These are phyloP conservation scores for Colletotrichum nymphaeae DNA, from an alignment of 2,329 filamentous ascomycete species.

Conservation along the genomic window DNA sequence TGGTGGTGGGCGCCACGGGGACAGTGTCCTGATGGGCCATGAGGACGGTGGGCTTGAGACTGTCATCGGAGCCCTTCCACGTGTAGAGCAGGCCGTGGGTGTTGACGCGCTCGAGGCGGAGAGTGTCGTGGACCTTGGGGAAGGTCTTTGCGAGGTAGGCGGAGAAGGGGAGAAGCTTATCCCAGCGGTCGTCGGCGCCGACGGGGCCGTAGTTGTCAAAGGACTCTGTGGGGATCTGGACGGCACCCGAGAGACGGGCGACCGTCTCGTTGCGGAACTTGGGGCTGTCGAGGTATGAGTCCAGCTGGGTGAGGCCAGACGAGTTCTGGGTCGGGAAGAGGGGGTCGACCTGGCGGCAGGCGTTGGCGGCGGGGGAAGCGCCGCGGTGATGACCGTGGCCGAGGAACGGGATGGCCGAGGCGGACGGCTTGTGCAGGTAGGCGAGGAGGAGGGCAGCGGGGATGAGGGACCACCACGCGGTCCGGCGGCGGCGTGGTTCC, in stretches of 20 bases:
- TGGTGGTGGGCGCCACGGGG: conserved; percentile 62
- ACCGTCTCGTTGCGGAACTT: conserved; percentile 48
- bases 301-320: conserved; percentile 44
- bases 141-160: conserved; percentile 61
- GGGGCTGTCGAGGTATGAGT: conserved; percentile 44
- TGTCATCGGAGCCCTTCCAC: conserved; percentile 61
- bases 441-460: conserved; percentile 27
- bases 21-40: conserved; percentile 76
- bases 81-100: conserved; percentile 69
- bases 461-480: conserved; percentile 33
- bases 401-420: neutral
- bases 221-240: conserved; percentile 66
- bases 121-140: conserved; percentile 59
- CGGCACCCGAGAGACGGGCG: conserved; percentile 53
- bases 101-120: conserved; percentile 66
- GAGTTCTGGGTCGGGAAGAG: conserved; percentile 43
- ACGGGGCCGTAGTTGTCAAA: conserved; percentile 66
- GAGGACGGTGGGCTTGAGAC: conserved; percentile 66
- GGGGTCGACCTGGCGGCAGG: conserved; percentile 48
- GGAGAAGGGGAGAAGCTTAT: conserved; percentile 66
- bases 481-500: conserved; percentile 5
- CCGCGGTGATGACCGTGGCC: neutral
- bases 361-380: conserved; percentile 9
- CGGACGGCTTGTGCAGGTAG: conserved; percentile 30
- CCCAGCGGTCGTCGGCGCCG: conserved; percentile 68